These are phyloP conservation scores for Eucalyptus tenuipes DNA, from an alignment of 345 rosid genomes.

Conservation along the genomic window DNA sequence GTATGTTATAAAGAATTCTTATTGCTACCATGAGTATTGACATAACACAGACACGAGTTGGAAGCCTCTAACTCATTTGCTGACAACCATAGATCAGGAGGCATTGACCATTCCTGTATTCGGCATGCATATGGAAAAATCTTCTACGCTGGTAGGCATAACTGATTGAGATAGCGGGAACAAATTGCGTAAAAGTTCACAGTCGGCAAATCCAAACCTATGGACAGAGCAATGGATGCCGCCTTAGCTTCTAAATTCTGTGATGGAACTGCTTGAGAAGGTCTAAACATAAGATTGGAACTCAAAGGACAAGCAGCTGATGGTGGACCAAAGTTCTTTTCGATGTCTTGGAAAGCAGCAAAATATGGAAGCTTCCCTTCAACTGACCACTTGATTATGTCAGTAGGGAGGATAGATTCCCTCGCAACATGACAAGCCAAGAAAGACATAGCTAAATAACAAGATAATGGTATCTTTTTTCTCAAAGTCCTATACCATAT, in stretches of 20 bases:
- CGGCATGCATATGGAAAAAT: conserved; percentile 44
- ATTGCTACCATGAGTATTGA: conserved; percentile 47
- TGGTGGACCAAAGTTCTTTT: conserved; percentile 29
- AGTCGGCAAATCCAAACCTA: conserved; percentile 62
- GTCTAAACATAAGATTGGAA: conserved; percentile 52
- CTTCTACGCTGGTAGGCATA: conserved; percentile 42
- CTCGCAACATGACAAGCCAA: conserved; percentile 67
- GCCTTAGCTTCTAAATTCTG: conserved; percentile 52
- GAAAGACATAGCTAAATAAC: conserved; percentile 55
- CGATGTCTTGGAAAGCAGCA: conserved; percentile 50
- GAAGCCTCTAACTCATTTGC: conserved; percentile 45
- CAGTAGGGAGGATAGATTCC: conserved; percentile 59
- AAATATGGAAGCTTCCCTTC: conserved; percentile 70
- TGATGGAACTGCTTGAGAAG: conserved; percentile 27
- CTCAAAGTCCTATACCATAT: conserved; percentile 52
- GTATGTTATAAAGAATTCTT: conserved; percentile 41
- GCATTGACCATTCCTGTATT: conserved; percentile 60
- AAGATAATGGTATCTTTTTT: conserved; percentile 38
- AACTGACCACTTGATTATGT: conserved; percentile 52
- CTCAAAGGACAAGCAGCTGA: conserved; percentile 52
- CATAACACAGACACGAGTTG: conserved; percentile 53
- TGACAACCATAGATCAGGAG: conserved; percentile 67
- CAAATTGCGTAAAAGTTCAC: conserved; percentile 63
- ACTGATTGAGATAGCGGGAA: conserved; percentile 33
- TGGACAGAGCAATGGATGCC: conserved; percentile 43